Conservation (phyloP, 805 yeast genomes). For the Saturnispora mendoncae region DNA sequence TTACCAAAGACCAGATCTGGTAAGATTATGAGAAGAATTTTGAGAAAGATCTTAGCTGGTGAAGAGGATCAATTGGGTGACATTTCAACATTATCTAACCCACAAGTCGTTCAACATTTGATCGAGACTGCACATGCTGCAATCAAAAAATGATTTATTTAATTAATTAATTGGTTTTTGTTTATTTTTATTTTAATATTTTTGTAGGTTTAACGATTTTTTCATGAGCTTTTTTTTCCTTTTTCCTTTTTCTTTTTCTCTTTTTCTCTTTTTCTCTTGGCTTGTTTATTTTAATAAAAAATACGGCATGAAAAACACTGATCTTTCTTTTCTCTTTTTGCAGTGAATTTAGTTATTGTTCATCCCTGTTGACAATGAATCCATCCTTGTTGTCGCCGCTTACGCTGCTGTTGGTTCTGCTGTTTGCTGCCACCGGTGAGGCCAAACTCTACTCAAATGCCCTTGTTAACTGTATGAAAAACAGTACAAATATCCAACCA, state of each 20-base stretch:
- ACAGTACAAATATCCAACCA: constrained; percentile 63
- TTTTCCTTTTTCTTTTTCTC: constrained; percentile 3
- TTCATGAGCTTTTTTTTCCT: background rate
- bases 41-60: constrained; percentile 64
- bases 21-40: constrained; percentile 79
- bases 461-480: constrained; percentile 77
- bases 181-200: background rate
- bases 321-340: no score
- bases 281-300: no score
- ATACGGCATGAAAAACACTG: no score
- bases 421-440: constrained; percentile 9
- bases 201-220: background rate
- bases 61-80: constrained; percentile 81
- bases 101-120: constrained; percentile 60
- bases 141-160: background rate
- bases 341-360: no score
- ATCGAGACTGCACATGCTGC: constrained; percentile 37
- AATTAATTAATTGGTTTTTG: background rate
- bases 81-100: constrained; percentile 68
- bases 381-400: no score
- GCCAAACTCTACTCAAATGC: constrained; percentile 55
- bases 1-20: constrained; percentile 84
- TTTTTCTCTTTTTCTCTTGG: background rate
- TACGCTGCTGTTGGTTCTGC: background rate
- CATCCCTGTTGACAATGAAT: no score